Conservation (phyloP, 495 filamentous ascomycete species). For the Neurospora sp. region DNA sequence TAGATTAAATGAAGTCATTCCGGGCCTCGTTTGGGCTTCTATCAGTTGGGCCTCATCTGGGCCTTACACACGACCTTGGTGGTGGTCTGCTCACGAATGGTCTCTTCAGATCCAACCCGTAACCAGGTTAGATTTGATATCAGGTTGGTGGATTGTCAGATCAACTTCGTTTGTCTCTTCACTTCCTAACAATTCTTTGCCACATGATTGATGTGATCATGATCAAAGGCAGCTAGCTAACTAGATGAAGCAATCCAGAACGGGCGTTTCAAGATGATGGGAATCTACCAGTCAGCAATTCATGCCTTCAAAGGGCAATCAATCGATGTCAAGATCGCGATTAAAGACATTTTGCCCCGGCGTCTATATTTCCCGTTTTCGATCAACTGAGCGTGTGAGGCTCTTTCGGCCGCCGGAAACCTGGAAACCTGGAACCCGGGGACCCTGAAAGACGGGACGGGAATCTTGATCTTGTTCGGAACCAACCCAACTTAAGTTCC, state of each 20-base stretch:
- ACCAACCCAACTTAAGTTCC: background rate
- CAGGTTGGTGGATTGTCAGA: background rate
- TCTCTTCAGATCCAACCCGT: background rate
- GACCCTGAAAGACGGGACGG: background rate
- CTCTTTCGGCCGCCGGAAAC: background rate
- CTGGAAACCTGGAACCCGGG: background rate
- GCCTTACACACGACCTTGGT: background rate
- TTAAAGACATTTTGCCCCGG: background rate
- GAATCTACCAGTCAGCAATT: background rate
- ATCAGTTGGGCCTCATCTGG: background rate
- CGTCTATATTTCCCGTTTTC: background rate
- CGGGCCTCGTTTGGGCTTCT: background rate
- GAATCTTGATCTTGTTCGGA: background rate
- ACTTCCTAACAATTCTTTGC: background rate
- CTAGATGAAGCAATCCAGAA: background rate
- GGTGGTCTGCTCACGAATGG: background rate
- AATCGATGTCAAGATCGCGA: background rate
- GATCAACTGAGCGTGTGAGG: background rate
- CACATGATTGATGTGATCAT: background rate
- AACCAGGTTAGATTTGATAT: background rate
- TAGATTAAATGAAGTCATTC: background rate
- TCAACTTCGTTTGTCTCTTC: background rate
- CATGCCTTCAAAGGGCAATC: background rate
- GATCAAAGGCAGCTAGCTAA: background rate
- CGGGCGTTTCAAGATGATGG: background rate